These are phyloP conservation scores for Oidiodendron maius DNA, from an alignment of 495 filamentous ascomycete species.

Conservation along the genomic window DNA sequence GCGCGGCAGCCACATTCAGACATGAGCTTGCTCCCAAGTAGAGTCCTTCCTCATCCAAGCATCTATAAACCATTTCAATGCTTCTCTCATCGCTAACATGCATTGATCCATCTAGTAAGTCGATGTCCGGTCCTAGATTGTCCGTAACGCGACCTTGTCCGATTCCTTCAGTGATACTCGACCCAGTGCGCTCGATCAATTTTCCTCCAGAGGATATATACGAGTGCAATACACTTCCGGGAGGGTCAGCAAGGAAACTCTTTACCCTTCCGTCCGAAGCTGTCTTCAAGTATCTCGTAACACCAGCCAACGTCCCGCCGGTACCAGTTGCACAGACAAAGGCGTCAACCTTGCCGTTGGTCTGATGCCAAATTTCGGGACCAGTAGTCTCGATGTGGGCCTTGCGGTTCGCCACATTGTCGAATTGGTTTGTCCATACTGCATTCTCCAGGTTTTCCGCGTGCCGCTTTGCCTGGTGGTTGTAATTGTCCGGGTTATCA, in stretches of 20 bases:
- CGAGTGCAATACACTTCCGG: constrained; percentile 84
- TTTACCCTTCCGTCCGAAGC: constrained; percentile 76
- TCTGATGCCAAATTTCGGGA: constrained; percentile 97
- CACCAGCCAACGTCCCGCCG: constrained; percentile 83
- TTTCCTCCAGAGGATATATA: constrained; percentile 85
- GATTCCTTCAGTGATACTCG: constrained; percentile 95
- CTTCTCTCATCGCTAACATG: constrained; percentile 86
- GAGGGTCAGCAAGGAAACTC: constrained; percentile 87
- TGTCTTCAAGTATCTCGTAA: constrained; percentile 84
- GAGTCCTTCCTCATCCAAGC: constrained; percentile 91
- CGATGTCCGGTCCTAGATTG: constrained; percentile 81
- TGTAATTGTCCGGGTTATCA: constrained; percentile 95
- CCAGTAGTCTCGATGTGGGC: constrained; percentile 97
- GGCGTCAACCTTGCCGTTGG: constrained; percentile 76
- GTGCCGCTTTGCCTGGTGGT: constrained; percentile 87
- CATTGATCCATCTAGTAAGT: constrained; percentile 78
- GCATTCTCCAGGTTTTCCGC: constrained; percentile 82
- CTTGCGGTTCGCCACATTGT: constrained; percentile 88
- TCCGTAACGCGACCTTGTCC: constrained; percentile 96
- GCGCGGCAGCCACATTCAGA: constrained; percentile 91
- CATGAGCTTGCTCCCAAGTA: constrained; percentile 93
- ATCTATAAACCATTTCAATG: constrained; percentile 97
- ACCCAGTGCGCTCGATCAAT: constrained; percentile 71
- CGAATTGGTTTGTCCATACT: constrained; percentile 99
- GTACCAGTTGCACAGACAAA: constrained; percentile 96